Evolutionary conservation across 352 stramenopile species (phyloP).

Genomic region (Phytopythium cucurbitacearum): DNA sequence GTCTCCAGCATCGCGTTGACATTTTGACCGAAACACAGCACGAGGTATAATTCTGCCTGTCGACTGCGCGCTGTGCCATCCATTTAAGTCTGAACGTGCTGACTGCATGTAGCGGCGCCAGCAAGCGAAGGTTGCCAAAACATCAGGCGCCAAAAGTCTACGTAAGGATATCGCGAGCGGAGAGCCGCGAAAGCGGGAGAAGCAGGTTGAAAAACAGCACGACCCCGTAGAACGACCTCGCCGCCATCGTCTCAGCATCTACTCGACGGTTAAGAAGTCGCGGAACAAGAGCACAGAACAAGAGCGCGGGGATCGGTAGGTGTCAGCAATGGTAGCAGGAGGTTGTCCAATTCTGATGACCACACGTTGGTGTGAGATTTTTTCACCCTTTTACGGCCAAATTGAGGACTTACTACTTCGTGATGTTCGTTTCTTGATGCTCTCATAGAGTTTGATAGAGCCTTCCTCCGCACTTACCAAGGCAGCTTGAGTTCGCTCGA

Average conservation of each 20-base stretch:
- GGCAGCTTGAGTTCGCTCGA: too few relatives aligned
- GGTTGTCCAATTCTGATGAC: too few relatives aligned
- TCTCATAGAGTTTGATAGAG: not conserved
- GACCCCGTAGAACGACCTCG: conserved; percentile 3
- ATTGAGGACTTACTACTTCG: too few relatives aligned
- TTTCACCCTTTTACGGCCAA: too few relatives aligned
- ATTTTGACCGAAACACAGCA: conserved; percentile 17
- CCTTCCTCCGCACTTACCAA: too few relatives aligned
- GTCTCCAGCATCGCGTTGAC: conserved; percentile 30
- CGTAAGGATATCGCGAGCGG: too few relatives aligned
- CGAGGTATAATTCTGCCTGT: conserved; percentile 3
- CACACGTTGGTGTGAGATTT: too few relatives aligned
- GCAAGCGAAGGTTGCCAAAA: too few relatives aligned
- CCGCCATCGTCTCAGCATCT: conserved; percentile 30
- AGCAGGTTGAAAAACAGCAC: not conserved
- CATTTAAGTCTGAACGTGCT: not conserved
- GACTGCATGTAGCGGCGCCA: too few relatives aligned
- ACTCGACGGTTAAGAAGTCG: conserved; percentile 35
- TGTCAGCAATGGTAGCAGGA: not conserved
- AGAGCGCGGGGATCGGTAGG: not conserved
- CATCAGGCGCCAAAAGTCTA: too few relatives aligned
- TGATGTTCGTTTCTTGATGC: too few relatives aligned
- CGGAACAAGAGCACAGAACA: not conserved
- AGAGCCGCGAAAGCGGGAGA: too few relatives aligned
- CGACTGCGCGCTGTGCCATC: not conserved